Evolutionary conservation across 768 basidiomycete species (phyloP).

Genomic region (Termitomyces sp.): DNA sequence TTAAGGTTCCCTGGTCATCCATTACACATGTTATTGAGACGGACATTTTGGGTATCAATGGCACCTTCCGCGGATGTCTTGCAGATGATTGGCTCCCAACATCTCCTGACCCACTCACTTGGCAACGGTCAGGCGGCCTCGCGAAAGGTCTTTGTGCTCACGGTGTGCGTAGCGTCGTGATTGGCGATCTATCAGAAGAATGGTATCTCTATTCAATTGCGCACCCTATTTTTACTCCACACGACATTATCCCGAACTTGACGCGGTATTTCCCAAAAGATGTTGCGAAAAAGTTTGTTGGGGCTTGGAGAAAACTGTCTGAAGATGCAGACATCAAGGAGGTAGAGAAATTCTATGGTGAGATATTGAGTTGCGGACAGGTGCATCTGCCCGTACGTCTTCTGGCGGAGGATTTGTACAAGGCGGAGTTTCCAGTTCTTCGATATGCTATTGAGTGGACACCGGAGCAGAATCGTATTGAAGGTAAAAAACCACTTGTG

Average conservation of each 20-base stretch:
- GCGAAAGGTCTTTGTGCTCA: conserved; percentile 46
- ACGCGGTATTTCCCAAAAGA: conserved; percentile 53
- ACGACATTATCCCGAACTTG: conserved; percentile 54
- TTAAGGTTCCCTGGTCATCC: conserved; percentile 37
- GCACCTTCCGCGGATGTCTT: conserved; percentile 66
- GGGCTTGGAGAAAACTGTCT: conserved; percentile 35
- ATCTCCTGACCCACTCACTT: conserved; percentile 55
- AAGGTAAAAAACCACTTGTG: conserved; percentile 33
- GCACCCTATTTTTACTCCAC: conserved; percentile 43
- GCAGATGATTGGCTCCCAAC: conserved; percentile 54
- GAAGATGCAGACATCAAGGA: conserved; percentile 38
- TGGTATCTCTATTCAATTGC: conserved; percentile 77
- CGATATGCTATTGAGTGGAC: conserved; percentile 70
- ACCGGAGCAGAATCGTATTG: conserved; percentile 49
- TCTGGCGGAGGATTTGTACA: conserved; percentile 52
- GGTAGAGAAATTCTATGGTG: conserved; percentile 44
- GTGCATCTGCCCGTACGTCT: conserved; percentile 66
- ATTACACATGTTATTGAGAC: conserved; percentile 58
- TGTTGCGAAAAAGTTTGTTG: conserved; percentile 40
- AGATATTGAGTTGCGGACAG: conserved; percentile 55
- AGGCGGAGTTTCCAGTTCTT: conserved; percentile 54
- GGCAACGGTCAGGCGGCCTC: conserved; percentile 60
- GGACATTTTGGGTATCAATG: conserved; percentile 46
- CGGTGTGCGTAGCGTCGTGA: conserved; percentile 54
- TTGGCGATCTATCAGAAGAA: conserved; percentile 71